Percentiles rank a stretch among this genome's conserved stretches.
phyloP scores from a whole-genome alignment of 2,329 filamentous ascomycete species.

The Didymella pinodella region DNA sequence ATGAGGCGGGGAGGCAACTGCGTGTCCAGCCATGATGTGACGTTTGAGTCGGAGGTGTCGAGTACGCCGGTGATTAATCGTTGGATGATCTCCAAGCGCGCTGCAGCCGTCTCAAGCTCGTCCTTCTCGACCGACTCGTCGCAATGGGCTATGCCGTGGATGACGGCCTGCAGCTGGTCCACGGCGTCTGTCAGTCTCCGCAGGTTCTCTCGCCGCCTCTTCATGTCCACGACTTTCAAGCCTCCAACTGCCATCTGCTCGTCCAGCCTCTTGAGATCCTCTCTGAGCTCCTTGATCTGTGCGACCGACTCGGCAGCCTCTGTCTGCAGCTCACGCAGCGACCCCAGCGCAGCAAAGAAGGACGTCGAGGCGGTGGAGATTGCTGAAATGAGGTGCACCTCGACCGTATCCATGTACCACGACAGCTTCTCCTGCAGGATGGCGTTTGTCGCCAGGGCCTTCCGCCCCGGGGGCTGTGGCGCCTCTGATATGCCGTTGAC shows the following conservation, averaged over 20 bases:
- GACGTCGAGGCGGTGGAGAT: constrained; percentile 96
- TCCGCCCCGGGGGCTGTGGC: constrained; percentile 68
- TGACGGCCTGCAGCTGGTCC: constrained; percentile 79
- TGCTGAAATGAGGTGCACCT: constrained; percentile 94
- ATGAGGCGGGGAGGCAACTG: constrained; percentile 57
- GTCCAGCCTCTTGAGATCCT: constrained; percentile 82
- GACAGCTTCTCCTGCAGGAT: constrained; percentile 98
- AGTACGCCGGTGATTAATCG: constrained; percentile 78
- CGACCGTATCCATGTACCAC: constrained; percentile 99
- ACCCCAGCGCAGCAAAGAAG: constrained; percentile 93
- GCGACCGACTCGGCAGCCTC: constrained; percentile 92
- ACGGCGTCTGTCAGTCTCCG: constrained; percentile 83
- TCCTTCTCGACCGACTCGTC: constrained; percentile 84
- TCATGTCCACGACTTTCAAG: constrained; percentile 83
- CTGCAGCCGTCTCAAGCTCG: constrained; percentile 81
- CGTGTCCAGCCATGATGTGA: constrained; percentile 45
- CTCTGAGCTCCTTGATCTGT: constrained; percentile 80
- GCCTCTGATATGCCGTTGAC: constrained; percentile 66
- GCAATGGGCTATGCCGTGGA: constrained; percentile 76
- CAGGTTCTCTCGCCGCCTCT: constrained; percentile 82
- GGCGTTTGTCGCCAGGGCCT: constrained; percentile 92
- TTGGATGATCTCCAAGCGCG: constrained; percentile 79
- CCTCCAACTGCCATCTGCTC: constrained; percentile 86
- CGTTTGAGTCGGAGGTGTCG: constrained; percentile 48
- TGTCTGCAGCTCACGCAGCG: constrained; percentile 85